Base-by-base conservation (phyloP, 2,329 filamentous ascomycete genomes). In the Davidsoniella eucalypti region DNA sequence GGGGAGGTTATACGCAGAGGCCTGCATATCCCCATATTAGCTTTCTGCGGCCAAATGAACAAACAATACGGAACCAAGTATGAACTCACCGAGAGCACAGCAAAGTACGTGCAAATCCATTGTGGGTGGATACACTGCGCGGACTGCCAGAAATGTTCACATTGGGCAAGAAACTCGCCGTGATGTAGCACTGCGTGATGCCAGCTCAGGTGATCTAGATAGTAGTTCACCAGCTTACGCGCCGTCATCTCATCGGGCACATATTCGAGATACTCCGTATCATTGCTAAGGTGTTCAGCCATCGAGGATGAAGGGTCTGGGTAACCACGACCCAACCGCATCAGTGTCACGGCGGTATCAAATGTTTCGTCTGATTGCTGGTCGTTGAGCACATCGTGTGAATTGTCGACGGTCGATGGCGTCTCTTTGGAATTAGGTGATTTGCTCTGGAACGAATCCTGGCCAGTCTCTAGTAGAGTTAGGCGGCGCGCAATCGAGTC, bases 261-360 rank as follows among this genome's bases (percentile, higher is more conserved):
- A 41, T 18, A 43, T 17, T 21, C n/a, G 16, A 23, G 21, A 14
- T 33, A 49, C 5, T 49, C 47, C 9, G 23, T 33, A 40, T 49
- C 47, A 10, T 18, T 38, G 4, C 12, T 38, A 36, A 17, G 17
- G 4, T 52, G 39, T 3, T 44, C 50, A 5, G n/a, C 2, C 18
- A 44, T 12, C 33, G 18, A n/a, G 17, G 14, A 39, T 9, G 9
- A 17, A 5, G 16, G 25, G 12, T 53, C 43, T 9, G 51, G 51
- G 44, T 53, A 53, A 10, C 51, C 51, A 18, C 51, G 51, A 14
- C 51, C 51, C 5, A 53, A 25, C 10, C 51, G 47, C 51, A 53
- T 47, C 4, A 53, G 25, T 4, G 51, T 42, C 33, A 42, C 46
- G 26, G 47, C 51, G 38, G 44, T 42, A 36, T 38, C 41, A 43